Conservation (phyloP, 371 early-diverging fungal species). For the Batrachochytrium dendrobatidis region DNA sequence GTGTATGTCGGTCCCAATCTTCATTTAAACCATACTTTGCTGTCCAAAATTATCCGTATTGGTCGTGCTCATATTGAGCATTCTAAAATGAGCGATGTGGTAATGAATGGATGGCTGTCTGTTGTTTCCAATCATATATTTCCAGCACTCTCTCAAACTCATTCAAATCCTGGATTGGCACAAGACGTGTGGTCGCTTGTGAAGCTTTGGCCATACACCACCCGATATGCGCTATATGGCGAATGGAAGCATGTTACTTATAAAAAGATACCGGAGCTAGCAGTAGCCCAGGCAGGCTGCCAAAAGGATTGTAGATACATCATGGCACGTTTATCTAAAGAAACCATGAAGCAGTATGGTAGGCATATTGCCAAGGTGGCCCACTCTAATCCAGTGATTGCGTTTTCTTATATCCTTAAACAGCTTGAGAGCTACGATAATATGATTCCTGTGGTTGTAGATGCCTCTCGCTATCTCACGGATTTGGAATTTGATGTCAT, state of each 20-base stretch:
- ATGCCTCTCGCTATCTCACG: constrained; percentile 76
- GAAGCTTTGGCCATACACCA: constrained; percentile 52
- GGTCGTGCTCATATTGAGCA: constrained; percentile 23
- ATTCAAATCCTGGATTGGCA: constrained; percentile 54
- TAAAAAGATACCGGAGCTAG: constrained; percentile 31
- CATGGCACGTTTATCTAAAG: constrained; percentile 72
- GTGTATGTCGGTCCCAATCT: constrained; percentile 33
- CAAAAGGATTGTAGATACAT: constrained; percentile 50
- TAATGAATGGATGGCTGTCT: constrained; percentile 43
- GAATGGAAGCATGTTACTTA: constrained; percentile 69
- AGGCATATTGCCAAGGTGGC: constrained; percentile 74
- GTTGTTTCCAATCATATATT: constrained; percentile 62
- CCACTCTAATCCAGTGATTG: constrained; percentile 75
- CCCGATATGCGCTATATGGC: constrained; percentile 66
- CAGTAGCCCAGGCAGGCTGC: constrained; percentile 23
- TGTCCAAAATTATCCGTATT: constrained; percentile 42
- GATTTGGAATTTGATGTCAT: constrained; percentile 80
- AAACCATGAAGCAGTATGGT: constrained; percentile 72
- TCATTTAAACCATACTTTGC: constrained; percentile 27
- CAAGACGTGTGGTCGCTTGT: constrained; percentile 75
- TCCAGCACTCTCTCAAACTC: constrained; percentile 63
- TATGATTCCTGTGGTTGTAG: constrained; percentile 73
- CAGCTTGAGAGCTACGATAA: constrained; percentile 82
- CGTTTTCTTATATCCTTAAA: constrained; percentile 66
- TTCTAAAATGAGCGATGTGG: background rate